These are phyloP conservation scores for Epichloe glyceriae DNA, from an alignment of 2,329 filamentous ascomycete genomes.

Conservation along the genomic window DNA sequence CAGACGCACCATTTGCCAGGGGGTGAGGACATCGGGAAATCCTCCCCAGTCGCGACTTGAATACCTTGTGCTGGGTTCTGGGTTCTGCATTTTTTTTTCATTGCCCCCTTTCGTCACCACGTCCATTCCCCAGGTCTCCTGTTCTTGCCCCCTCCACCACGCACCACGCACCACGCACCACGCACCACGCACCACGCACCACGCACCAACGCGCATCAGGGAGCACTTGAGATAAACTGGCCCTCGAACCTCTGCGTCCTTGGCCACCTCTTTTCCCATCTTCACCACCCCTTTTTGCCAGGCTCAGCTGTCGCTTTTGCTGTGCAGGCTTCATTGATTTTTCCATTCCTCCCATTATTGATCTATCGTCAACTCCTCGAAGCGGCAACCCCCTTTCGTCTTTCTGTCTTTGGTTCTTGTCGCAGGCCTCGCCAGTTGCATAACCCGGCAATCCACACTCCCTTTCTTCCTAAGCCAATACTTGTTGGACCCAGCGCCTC, in stretches of 20 bases:
- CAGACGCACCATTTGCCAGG: no score
- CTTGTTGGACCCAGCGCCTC: constrained; percentile 4
- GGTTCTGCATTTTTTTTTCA: neutral
- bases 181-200: no score
- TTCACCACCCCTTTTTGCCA: neutral
- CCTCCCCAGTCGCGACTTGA: neutral
- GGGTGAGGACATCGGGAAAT: neutral
- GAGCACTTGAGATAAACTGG: neutral
- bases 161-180: no score
- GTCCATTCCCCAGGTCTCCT: neutral
- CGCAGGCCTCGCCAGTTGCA: constrained; percentile 16
- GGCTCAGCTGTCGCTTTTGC: neutral
- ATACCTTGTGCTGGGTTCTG: neutral
- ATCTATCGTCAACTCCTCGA: neutral
- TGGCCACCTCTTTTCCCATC: neutral
- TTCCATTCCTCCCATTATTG: neutral
- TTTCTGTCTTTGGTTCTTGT: neutral
- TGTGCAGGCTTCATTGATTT: neutral
- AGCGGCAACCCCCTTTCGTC: neutral
- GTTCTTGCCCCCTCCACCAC: neutral
- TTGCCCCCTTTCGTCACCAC: neutral
- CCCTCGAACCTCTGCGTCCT: neutral
- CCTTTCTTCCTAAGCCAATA: constrained; percentile 5
- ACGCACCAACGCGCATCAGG: neutral
- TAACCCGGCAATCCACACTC: constrained; percentile 10